Base-by-base conservation (phyloP, 2,329 filamentous ascomycete genomes). In the Fusarium chaquense region DNA sequence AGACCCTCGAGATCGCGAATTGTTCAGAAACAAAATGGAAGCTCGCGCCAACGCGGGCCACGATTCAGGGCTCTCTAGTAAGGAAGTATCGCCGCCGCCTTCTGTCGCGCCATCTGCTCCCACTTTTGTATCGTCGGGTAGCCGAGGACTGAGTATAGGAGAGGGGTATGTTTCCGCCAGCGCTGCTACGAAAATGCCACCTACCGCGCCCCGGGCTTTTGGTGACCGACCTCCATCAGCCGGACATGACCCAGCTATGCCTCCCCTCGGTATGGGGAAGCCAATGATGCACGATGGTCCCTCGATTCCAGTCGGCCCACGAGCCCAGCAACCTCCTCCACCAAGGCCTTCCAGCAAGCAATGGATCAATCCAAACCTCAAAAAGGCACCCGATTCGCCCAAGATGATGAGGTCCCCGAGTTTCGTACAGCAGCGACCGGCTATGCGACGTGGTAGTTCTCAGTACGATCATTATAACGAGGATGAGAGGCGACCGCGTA, bases 101-200 rank as follows among this genome's bases (percentile, higher is more conserved):
- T 86, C 86, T 1, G 76, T 88, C 15, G 86, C 86, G 7, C 86
- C 87, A 4, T 86, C 87, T 1, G 86, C 86, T 5, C 86, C 87
- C 15, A 85, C 86, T 5, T 89, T 88, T 72, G 87, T 86, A 12
- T 83, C 86, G 8, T 82, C 87, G 7, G 84, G 84, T 1, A 85
- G 82, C 57, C 81, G 86, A 62, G 81, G 80, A 16, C 66, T 76
- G 20, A 77, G 78, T 35, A 66, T 73, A 22, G 75, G 71, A 13
- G 80, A 81, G 35, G 73, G 68, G n/a, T 75, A 76, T 18, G 62
- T 71, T 38, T 70, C 77, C 28, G 69, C 73, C 18, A 74, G 73
- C 44, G 72, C 70, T 11, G 81, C 80, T 8, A 78, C 80, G n/a
- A 88, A 86, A 71, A 78, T 80, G 2, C 85, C 85, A 6, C 85